Evolutionary conservation across 192 early-diverging fungal genomes (phyloP).

Genomic region (Fimicolochytrium jonesii): DNA sequence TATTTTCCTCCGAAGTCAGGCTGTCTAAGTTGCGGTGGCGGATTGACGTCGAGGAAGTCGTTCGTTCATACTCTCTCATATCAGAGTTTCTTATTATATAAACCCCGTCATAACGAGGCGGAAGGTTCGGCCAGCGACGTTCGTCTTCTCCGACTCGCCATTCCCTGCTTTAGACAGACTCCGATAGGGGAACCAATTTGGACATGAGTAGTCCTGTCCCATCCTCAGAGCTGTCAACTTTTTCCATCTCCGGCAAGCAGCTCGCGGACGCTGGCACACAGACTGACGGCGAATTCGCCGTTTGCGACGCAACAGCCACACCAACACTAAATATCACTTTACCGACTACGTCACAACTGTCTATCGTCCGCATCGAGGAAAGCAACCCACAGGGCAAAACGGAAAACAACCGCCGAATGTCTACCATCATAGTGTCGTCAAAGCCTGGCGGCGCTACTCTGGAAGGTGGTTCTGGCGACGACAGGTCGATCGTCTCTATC

Average conservation of each 20-base stretch:
- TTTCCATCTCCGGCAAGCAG: no score
- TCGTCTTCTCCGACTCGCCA: no score
- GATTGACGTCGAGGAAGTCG: not conserved
- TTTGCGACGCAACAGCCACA: not conserved
- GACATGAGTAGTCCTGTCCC: no score
- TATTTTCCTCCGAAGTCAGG: no score
- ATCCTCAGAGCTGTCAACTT: no score
- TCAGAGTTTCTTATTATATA: no score
- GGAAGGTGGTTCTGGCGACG: not conserved
- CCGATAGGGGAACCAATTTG: no score
- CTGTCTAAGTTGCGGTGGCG: no score
- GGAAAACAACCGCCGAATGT: slow-evolving; percentile 15
- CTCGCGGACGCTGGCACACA: slow-evolving; percentile 20
- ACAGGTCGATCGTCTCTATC: slow-evolving; percentile 22
- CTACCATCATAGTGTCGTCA: slow-evolving; percentile 19
- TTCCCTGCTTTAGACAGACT: no score
- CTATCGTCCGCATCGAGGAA: slow-evolving; percentile 15
- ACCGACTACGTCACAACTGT: slow-evolving; percentile 9
- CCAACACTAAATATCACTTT: slow-evolving; percentile 8
- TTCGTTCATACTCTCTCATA: slow-evolving; percentile 1
- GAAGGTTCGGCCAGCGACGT: no score
- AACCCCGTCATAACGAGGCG: no score
- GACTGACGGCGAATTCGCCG: not conserved
- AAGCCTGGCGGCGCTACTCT: not conserved
- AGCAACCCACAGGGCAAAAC: slow-evolving; percentile 10